Conservation (phyloP, 148 eudicot species). For the Rhododendron ovatum region DNA sequence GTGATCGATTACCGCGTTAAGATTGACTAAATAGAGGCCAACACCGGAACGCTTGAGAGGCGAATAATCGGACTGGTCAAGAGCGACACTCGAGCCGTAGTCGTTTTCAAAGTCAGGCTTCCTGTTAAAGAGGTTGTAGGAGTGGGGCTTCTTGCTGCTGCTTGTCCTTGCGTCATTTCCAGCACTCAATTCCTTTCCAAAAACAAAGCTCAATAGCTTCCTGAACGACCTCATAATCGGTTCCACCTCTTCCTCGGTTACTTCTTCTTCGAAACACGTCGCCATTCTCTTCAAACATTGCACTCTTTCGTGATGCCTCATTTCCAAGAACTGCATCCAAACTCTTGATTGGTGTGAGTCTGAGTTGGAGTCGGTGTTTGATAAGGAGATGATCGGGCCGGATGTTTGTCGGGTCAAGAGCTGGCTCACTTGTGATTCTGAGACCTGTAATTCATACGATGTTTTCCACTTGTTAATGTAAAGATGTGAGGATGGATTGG, state of each 20-base stretch:
- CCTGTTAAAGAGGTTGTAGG: too few relatives aligned
- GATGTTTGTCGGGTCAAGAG: conserved; percentile 40
- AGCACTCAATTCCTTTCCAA: too few relatives aligned
- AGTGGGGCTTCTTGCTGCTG: too few relatives aligned
- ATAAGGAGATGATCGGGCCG: conserved; percentile 58
- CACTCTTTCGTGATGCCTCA: conserved; percentile 33
- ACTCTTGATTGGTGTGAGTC: conserved; percentile 31
- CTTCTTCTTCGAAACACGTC: too few relatives aligned
- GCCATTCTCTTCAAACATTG: conserved; percentile 38
- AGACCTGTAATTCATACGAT: conserved; percentile 39
- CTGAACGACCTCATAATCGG: too few relatives aligned
- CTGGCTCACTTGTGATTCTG: conserved; percentile 40
- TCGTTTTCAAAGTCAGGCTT: too few relatives aligned
- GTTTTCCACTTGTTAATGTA: neutral
- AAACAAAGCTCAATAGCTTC: neutral
- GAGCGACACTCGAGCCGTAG: too few relatives aligned
- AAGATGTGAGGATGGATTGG: neutral
- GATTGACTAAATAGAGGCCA: conserved; percentile 68
- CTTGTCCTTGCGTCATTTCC: too few relatives aligned
- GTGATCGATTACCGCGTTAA: conserved; percentile 56
- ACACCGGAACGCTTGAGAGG: conserved; percentile 50
- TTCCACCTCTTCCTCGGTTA: too few relatives aligned
- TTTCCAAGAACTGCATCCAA: conserved; percentile 31
- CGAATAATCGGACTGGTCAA: conserved; percentile 28
- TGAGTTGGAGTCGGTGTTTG: too few relatives aligned